Percentiles rank a stretch among this genome's conserved stretches.
Conservation (phyloP, 345 rosid genomes). For the Eucalyptus sideroxylon region DNA sequence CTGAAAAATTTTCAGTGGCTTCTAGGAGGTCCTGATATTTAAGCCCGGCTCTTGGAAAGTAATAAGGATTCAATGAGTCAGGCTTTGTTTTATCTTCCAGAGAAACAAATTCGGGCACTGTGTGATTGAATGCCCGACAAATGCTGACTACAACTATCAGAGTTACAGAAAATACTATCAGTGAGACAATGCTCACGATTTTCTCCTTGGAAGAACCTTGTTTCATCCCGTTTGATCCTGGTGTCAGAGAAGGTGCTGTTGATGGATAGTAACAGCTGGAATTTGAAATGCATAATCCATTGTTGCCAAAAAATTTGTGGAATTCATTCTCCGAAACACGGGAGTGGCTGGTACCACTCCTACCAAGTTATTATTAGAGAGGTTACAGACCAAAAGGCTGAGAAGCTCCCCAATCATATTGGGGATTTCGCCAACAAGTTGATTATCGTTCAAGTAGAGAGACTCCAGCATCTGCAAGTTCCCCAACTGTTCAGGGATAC, state of each 20-base stretch:
- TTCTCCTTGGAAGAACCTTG: constrained; percentile 18
- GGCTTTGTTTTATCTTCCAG: constrained; percentile 28
- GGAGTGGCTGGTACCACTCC: constrained; percentile 55
- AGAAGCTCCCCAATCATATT: constrained; percentile 46
- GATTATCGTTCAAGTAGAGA: constrained; percentile 63
- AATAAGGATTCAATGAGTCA: constrained; percentile 33
- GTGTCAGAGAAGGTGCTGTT: constrained; percentile 1
- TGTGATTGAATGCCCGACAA: constrained; percentile 39
- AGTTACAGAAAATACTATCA: constrained; percentile 35
- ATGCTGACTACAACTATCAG: constrained; percentile 29
- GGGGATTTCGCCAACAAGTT: constrained; percentile 65
- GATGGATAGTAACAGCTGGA: constrained; percentile 21
- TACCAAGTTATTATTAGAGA: constrained; percentile 61
- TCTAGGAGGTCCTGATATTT: constrained; percentile 53
- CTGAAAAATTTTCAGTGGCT: constrained; percentile 64
- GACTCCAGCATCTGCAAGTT: constrained; percentile 65
- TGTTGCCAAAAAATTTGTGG: constrained; percentile 62
- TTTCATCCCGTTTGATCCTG: constrained; percentile 19
- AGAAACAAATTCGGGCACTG: constrained; percentile 25
- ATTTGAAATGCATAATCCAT: constrained; percentile 33
- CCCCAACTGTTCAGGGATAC: constrained; percentile 56
- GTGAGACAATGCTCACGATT: constrained; percentile 32
- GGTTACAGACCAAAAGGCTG: constrained; percentile 71
- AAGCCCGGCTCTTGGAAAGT: constrained; percentile 68
- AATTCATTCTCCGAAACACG: constrained; percentile 50